phyloP scores from a whole-genome alignment of 2,329 filamentous ascomycete genomes.

The Aulographum hederae region DNA sequence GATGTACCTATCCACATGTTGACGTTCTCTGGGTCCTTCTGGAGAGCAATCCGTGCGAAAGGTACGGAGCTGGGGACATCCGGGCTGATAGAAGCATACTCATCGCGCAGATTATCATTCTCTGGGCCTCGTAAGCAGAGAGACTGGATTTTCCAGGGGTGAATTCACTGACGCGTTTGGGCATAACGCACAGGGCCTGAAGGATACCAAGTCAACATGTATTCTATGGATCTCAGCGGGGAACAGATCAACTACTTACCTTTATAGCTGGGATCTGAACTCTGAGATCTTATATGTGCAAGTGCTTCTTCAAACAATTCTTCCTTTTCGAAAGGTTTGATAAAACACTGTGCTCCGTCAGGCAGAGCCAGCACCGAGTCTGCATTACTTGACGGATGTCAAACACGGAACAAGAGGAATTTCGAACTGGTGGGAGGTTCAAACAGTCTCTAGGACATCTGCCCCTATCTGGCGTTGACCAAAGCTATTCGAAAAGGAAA shows the following conservation, averaged over 20 bases:
- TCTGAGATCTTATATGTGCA: slow-evolving; percentile 40
- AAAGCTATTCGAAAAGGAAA: too few relatives aligned
- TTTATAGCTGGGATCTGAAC: too few relatives aligned
- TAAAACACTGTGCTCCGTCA: slow-evolving; percentile 33
- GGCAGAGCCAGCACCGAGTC: slow-evolving; percentile 44
- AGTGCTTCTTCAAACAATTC: slow-evolving; percentile 41
- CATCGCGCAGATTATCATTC: slow-evolving; percentile 63
- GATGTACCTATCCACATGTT: slow-evolving; percentile 69
- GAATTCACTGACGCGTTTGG: slow-evolving; percentile 50
- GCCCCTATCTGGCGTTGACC: too few relatives aligned
- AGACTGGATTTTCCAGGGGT: too few relatives aligned
- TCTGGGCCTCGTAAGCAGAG: too few relatives aligned
- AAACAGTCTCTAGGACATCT: too few relatives aligned
- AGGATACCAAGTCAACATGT: neutral
- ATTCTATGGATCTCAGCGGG: slow-evolving; percentile 1
- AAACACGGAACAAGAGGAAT: too few relatives aligned
- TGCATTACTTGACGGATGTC: slow-evolving; percentile 40
- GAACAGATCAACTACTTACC: too few relatives aligned
- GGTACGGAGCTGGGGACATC: slow-evolving; percentile 47
- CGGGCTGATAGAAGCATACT: slow-evolving; percentile 45
- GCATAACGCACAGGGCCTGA: slow-evolving; percentile 33
- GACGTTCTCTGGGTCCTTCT: slow-evolving; percentile 49
- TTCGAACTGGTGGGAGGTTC: too few relatives aligned
- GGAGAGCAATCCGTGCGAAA: slow-evolving; percentile 55
- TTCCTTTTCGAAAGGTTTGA: slow-evolving; percentile 52